These are phyloP conservation scores for Claviceps digitariae DNA, from an alignment of 2,329 filamentous ascomycete species.

Conservation along the genomic window DNA sequence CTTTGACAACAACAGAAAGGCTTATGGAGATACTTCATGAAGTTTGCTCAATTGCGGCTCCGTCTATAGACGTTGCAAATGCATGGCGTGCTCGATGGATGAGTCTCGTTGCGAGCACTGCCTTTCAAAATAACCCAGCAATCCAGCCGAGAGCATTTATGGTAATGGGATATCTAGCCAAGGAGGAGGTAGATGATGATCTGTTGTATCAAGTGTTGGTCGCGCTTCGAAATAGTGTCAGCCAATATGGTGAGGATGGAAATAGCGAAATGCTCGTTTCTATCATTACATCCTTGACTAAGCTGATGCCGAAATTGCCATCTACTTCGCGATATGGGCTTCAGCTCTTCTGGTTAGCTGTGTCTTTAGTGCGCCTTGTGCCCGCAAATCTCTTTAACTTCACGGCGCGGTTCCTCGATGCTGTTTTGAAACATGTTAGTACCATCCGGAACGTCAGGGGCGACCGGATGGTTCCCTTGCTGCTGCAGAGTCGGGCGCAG, in stretches of 20 bases:
- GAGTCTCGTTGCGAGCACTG: conserved; percentile 58
- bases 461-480: conserved; percentile 42
- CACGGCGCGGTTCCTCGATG: conserved; percentile 49
- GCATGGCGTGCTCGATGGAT: conserved; percentile 61
- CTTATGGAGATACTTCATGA: conserved; percentile 50
- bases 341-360: conserved; percentile 57
- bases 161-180: conserved; percentile 56
- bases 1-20: conserved; percentile 44
- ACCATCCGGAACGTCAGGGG: conserved; percentile 45
- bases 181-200: conserved; percentile 61
- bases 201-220: conserved; percentile 58
- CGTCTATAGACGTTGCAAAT: conserved; percentile 51
- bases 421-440: conserved; percentile 50
- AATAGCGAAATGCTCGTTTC: conserved; percentile 56
- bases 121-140: conserved; percentile 59
- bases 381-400: conserved; percentile 51
- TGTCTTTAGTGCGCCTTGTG: conserved; percentile 51
- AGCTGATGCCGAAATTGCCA: conserved; percentile 58
- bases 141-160: conserved; percentile 57
- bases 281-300: conserved; percentile 52
- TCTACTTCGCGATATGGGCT: conserved; percentile 53
- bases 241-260: conserved; percentile 50
- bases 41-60: conserved; percentile 48
- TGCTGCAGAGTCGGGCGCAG: conserved; percentile 46
- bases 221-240: conserved; percentile 49